Percentiles rank a stretch among this genome's conserved stretches.
Evolutionary conservation across 140 eudicot genomes (phyloP).

Genomic region (Stevia rebaudiana): DNA sequence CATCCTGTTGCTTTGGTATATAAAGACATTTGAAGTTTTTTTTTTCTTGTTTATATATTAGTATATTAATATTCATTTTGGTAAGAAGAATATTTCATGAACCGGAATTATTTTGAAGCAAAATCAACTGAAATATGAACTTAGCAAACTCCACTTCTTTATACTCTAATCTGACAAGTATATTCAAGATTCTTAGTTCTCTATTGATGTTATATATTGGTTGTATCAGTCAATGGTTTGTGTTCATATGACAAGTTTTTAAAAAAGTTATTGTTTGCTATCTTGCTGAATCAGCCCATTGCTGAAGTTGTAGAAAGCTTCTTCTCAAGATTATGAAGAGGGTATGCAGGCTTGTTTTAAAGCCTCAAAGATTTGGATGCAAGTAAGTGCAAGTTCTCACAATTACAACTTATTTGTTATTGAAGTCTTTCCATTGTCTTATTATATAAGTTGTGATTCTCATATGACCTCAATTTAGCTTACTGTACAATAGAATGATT

Average conservation of each 20-base stretch:
- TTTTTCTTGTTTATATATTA: not conserved
- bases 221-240: not conserved
- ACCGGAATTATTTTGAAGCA: not conserved
- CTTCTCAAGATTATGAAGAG: constrained; percentile 68
- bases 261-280: constrained; percentile 6
- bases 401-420: not conserved
- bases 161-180: not conserved
- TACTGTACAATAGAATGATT: not conserved
- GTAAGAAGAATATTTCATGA: not conserved
- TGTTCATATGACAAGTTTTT: not conserved
- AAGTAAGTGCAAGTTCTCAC: constrained; percentile 41
- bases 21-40: not conserved
- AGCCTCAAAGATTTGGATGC: constrained; percentile 87
- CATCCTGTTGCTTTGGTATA: not conserved
- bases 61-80: not conserved
- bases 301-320: constrained; percentile 85
- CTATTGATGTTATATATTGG: not conserved
- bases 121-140: not conserved
- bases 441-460: not conserved
- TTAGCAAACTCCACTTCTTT: not conserved
- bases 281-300: constrained; percentile 50
- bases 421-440: not conserved
- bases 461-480: not conserved
- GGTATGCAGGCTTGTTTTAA: constrained; percentile 69
- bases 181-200: not conserved